These are phyloP conservation scores for Puccinia triticina DNA, from an alignment of 1,284 basidiomycete species.

Conservation along the genomic window DNA sequence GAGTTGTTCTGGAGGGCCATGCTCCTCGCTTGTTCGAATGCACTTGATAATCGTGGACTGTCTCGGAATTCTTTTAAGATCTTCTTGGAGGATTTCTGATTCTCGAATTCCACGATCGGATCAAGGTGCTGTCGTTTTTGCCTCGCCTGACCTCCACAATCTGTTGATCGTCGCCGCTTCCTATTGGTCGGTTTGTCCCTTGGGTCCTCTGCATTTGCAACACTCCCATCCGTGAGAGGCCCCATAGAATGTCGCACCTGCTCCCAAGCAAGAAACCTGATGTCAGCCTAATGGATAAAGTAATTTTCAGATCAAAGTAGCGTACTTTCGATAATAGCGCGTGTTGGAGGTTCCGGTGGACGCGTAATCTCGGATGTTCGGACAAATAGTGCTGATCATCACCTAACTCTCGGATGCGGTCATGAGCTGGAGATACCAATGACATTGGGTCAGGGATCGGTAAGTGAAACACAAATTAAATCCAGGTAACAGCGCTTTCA, in stretches of 20 bases:
- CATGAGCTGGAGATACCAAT: background rate
- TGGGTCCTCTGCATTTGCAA: background rate
- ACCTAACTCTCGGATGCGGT: background rate
- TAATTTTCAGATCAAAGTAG: background rate
- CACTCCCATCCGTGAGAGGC: background rate
- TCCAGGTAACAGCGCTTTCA: background rate
- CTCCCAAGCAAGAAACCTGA: background rate
- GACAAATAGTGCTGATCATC: background rate
- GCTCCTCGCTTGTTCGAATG: background rate
- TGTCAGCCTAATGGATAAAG: background rate
- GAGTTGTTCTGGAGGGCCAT: background rate
- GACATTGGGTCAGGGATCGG: too few species aligned
- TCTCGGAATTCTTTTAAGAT: slow-evolving; percentile 9
- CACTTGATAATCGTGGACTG: slow-evolving; percentile 21
- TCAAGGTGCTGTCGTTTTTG: slow-evolving; percentile 1
- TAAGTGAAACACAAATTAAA: too few species aligned
- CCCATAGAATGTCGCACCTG: slow-evolving; percentile 1
- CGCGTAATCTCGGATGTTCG: background rate
- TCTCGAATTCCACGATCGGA: background rate
- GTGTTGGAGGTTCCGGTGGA: background rate
- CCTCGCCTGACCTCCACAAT: background rate
- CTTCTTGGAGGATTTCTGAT: background rate
- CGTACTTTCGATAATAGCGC: background rate
- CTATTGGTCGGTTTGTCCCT: background rate
- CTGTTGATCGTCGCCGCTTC: slow-evolving; percentile 1